These are phyloP conservation scores for Podaxis sp. DNA, from an alignment of 768 basidiomycete genomes.

Conservation along the genomic window DNA sequence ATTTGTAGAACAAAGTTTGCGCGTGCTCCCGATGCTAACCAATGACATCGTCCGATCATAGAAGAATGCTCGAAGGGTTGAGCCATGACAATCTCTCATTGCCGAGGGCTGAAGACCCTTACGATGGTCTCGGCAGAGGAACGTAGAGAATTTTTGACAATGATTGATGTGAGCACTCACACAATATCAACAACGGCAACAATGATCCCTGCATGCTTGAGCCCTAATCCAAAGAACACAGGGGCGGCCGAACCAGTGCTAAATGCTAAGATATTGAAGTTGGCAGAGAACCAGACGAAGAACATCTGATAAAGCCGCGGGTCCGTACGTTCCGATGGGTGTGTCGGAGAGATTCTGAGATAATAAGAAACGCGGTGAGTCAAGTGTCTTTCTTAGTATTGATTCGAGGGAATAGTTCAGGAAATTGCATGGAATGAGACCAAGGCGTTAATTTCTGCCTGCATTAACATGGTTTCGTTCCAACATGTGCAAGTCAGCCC, in stretches of 20 bases:
- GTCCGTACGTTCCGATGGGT: slow-evolving; percentile 46
- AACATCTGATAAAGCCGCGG: slow-evolving; percentile 61
- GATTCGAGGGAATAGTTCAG: background rate
- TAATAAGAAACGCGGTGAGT: background rate
- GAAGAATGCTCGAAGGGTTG: background rate
- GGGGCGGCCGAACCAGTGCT: slow-evolving; percentile 60
- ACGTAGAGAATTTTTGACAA: too few relatives aligned
- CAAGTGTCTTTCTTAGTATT: background rate
- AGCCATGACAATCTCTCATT: background rate
- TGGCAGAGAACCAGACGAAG: slow-evolving; percentile 70
- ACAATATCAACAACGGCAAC: slow-evolving; percentile 37
- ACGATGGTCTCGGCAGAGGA: too few relatives aligned
- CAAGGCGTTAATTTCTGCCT: background rate
- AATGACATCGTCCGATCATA: background rate
- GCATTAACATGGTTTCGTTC: background rate
- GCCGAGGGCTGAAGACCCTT: background rate
- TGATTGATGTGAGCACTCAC: slow-evolving; percentile 21
- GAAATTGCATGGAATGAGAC: background rate
- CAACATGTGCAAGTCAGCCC: too few relatives aligned
- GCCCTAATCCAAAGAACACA: slow-evolving; percentile 46
- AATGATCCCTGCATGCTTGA: slow-evolving; percentile 48
- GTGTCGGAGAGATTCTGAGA: slow-evolving; percentile 49
- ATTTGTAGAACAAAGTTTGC: background rate
- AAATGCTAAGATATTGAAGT: slow-evolving; percentile 63
- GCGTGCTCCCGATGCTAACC: background rate